Evolutionary conservation across 257 asterid species (phyloP).

Genomic region (Plantago ovata): DNA sequence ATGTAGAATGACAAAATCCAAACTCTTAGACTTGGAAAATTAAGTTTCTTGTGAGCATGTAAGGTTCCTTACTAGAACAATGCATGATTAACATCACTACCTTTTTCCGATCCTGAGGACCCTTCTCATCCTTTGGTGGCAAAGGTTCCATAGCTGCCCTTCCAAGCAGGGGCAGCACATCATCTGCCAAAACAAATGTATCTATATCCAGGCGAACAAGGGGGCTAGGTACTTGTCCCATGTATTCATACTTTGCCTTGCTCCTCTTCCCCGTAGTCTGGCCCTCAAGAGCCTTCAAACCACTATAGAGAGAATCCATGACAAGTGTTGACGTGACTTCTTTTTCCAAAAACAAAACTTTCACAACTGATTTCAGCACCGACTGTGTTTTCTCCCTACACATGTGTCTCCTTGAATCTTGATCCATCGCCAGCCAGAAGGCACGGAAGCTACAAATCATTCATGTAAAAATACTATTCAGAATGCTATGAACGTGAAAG

Average conservation of each 20-base stretch:
- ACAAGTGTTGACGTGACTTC: constrained; percentile 96
- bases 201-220: constrained; percentile 65
- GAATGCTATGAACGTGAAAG: not conserved
- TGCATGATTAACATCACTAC: too few relatives aligned
- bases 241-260: constrained; percentile 47
- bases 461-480: constrained; percentile 16
- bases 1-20: too few relatives aligned
- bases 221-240: constrained; percentile 60
- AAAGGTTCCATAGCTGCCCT: constrained; percentile 86
- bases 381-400: constrained; percentile 69
- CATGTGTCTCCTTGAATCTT: constrained; percentile 57
- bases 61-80: too few relatives aligned
- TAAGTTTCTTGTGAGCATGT: too few relatives aligned
- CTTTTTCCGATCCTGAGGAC: constrained; percentile 92
- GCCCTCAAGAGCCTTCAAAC: constrained; percentile 86
- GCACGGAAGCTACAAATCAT: constrained; percentile 64
- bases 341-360: constrained; percentile 85
- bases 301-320: constrained; percentile 94
- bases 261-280: constrained; percentile 62
- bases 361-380: constrained; percentile 75
- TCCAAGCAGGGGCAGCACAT: constrained; percentile 76
- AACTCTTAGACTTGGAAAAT: too few relatives aligned
- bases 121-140: constrained; percentile 96
- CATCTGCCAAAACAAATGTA: constrained; percentile 75
- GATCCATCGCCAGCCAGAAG: constrained; percentile 86